These are phyloP conservation scores for Wallacemonas collosoma DNA, from an alignment of 208 protist species.

Conservation along the genomic window DNA sequence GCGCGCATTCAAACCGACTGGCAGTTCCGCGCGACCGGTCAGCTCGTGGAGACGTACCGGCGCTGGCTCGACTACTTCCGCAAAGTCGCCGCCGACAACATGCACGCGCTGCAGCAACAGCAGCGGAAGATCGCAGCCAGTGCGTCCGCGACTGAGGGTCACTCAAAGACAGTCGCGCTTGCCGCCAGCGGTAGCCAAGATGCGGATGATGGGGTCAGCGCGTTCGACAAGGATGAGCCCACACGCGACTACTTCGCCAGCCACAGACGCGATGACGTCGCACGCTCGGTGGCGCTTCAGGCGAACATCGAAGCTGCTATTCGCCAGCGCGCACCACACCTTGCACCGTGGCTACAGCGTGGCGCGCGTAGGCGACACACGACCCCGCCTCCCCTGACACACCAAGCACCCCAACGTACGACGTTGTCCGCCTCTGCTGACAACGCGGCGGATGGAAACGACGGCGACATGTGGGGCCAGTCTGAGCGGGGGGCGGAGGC, in stretches of 20 bases:
- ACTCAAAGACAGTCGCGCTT: no score
- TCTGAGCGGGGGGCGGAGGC: no score
- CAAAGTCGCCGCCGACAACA: conserved; percentile 57
- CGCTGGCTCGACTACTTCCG: conserved; percentile 76
- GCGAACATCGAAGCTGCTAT: conserved; percentile 45
- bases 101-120: conserved; percentile 30
- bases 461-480: no score
- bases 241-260: conserved; percentile 62
- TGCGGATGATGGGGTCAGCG: not conserved
- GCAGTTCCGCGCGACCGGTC: conserved; percentile 69
- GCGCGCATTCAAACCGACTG: conserved; percentile 84
- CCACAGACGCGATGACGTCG: conserved; percentile 45
- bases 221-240: conserved; percentile 16
- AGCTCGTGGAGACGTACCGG: conserved; percentile 53
- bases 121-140: not conserved
- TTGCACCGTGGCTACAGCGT: conserved; percentile 29
- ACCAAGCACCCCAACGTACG: not conserved
- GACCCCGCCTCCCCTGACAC: not conserved
- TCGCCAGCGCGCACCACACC: conserved; percentile 30
- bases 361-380: conserved; percentile 20
- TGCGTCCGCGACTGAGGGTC: no score
- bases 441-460: not conserved
- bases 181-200: not conserved
- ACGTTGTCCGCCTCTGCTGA: not conserved
- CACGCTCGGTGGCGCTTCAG: conserved; percentile 46